Evolutionary conservation across 1,284 basidiomycete species (phyloP).

Genomic region (Ceratorhiza oryzae-sativae): DNA sequence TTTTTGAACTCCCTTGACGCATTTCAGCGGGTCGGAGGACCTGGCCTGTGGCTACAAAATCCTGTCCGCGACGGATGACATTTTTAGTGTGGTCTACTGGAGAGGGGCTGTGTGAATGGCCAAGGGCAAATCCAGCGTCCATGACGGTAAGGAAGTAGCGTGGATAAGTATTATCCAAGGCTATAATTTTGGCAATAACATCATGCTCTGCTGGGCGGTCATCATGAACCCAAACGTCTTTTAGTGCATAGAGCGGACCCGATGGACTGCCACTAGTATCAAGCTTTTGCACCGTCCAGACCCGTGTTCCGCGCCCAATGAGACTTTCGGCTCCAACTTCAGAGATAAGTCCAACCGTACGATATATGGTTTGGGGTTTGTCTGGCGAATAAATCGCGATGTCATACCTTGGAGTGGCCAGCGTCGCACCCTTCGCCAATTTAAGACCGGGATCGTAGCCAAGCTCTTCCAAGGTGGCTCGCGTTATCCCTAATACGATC

Average conservation of each 20-base stretch:
- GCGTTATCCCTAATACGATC: background rate
- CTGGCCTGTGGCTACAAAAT: background rate
- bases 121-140: background rate
- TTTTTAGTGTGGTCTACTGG: background rate
- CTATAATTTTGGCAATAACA: background rate
- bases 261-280: background rate
- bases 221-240: conserved; percentile 6
- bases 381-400: background rate
- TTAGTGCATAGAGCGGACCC: conserved; percentile 11
- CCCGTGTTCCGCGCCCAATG: conserved; percentile 24
- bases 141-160: background rate
- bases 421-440: background rate
- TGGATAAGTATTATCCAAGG: background rate
- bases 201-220: conserved; percentile 12
- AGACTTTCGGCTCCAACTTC: conserved; percentile 4
- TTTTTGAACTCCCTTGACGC: background rate
- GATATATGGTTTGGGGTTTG: background rate
- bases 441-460: conserved; percentile 1
- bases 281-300: conserved; percentile 19
- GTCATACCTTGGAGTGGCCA: background rate
- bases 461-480: background rate
- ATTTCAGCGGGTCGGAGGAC: background rate
- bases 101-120: background rate
- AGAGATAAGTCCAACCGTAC: background rate
- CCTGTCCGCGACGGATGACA: background rate